Evolutionary conservation across 2,329 filamentous ascomycete genomes (phyloP), one percentile per base, ranked within the genome.

Genomic region (Nectriaceae sp.): DNA sequence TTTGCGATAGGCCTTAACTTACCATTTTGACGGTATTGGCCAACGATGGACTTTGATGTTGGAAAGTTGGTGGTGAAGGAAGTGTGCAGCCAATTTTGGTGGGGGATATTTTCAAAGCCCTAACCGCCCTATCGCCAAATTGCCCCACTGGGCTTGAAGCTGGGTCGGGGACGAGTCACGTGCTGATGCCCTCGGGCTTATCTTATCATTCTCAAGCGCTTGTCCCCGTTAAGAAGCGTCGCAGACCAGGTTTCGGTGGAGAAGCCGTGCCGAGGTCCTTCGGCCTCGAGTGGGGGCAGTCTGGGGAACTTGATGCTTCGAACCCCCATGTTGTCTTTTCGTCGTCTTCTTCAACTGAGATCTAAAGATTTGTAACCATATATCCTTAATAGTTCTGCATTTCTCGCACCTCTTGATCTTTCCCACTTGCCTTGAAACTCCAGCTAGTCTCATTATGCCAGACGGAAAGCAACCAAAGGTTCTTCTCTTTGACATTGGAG

Each of bases 401-500:
- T n/a, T n/a, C n/a, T n/a, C n/a, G n/a, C n/a, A n/a, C n/a, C n/a
- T n/a, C n/a, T n/a, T n/a, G n/a, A n/a, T n/a, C n/a, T n/a, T n/a
- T n/a, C n/a, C n/a, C n/a, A n/a, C n/a, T n/a, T n/a, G n/a, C n/a
- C n/a, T n/a, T n/a, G n/a, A n/a, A n/a, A n/a, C n/a, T n/a, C n/a
- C 55, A 21, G 60, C 70, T 40, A 61, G 64, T 49, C 44, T 44
- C 29, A 50, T 6, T 29, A 79, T 80, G 76, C 54, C 72, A 8
- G 55, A 62, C 38, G 65, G 64, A 35, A 75, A 71, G 48, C 75
- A 76, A 49, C 88, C 89, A 22, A 88, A 88, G 60, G 89, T 89
- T 46, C 74, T 95, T 24, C 77, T 99, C 19, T 97, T 97, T 69
- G 94, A 99, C 71, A 94, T 99, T 59, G 94, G 94, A 33, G 94